Evolutionary conservation across 2,329 filamentous ascomycete genomes (phyloP).

Genomic region (Penicillium sp.): DNA sequence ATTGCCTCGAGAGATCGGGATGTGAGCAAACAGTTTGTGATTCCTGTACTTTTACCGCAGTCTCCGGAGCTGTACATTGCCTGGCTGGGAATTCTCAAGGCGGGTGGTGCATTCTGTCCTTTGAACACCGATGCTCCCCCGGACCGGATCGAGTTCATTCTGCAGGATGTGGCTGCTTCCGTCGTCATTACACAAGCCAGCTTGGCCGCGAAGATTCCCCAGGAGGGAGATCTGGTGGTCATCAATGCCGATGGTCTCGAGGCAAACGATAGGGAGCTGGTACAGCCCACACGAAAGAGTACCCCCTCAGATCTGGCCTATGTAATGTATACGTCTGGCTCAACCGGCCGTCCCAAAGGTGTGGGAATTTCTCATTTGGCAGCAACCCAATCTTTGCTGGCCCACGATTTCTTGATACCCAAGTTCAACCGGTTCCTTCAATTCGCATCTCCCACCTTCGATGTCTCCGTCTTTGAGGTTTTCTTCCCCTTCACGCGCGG

Average conservation of each 20-base stretch:
- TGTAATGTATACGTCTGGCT: constrained; percentile 90
- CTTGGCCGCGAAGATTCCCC: constrained; percentile 19
- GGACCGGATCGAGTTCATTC: constrained; percentile 73
- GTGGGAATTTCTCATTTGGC: constrained; percentile 75
- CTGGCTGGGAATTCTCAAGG: constrained; percentile 70
- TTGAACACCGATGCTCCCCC: constrained; percentile 69
- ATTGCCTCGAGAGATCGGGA: constrained; percentile 22
- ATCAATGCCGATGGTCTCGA: constrained; percentile 22
- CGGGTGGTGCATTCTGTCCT: constrained; percentile 80
- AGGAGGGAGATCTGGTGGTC: constrained; percentile 17
- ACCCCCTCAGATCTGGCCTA: constrained; percentile 58
- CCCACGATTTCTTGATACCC: constrained; percentile 73
- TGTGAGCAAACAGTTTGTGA: constrained; percentile 38
- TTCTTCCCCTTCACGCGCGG: constrained; percentile 79
- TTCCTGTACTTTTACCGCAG: constrained; percentile 74
- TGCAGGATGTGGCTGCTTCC: constrained; percentile 66
- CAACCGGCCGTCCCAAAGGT: constrained; percentile 82
- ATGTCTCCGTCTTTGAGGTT: constrained; percentile 91
- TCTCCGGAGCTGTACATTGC: constrained; percentile 70
- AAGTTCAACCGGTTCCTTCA: constrained; percentile 74
- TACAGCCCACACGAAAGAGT: constrained; percentile 3
- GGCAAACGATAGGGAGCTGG: background rate
- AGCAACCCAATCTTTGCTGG: constrained; percentile 73
- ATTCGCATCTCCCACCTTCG: constrained; percentile 87
- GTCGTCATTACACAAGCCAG: constrained; percentile 58